A percentile compares a stretch with the other conserved stretches of the same genome.
Evolutionary conservation across 192 early-diverging fungal genomes (phyloP).

Genomic region (Jimgerdemannia lactiflua): DNA sequence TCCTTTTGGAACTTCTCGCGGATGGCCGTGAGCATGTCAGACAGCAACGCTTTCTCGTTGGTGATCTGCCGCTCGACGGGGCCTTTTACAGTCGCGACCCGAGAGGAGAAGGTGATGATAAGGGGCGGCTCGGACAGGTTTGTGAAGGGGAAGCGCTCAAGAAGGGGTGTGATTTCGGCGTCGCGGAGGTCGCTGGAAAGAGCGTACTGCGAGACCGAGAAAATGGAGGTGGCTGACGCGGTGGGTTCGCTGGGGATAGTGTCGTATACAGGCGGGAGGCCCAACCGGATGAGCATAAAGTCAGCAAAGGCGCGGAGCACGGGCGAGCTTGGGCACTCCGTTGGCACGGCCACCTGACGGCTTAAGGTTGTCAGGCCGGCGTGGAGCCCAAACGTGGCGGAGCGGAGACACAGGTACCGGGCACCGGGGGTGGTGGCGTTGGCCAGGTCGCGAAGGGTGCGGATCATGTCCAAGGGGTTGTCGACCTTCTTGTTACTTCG

Average conservation of each 20-base stretch:
- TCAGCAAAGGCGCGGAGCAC: conserved; percentile 4
- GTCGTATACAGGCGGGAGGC: conserved; percentile 1
- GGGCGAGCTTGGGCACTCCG: not conserved
- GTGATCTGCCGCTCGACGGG: conserved; percentile 2
- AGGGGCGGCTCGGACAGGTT: conserved; percentile 2
- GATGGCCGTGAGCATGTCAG: not conserved
- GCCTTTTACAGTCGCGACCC: not conserved
- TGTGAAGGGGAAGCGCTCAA: not conserved
- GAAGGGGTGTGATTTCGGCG: not conserved
- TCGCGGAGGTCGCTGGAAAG: conserved; percentile 1
- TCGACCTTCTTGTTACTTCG: not conserved
- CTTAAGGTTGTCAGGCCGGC: conserved; percentile 10
- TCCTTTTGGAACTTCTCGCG: not conserved
- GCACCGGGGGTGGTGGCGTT: not conserved
- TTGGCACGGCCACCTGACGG: not conserved
- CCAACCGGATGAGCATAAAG: not conserved
- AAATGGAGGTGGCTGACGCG: too few relatives aligned
- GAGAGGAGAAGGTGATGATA: conserved; percentile 6
- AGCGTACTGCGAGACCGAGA: too few relatives aligned
- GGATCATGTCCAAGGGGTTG: not conserved
- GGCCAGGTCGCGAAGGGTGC: conserved; percentile 5
- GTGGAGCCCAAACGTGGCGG: conserved; percentile 12
- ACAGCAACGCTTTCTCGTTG: conserved; percentile 2
- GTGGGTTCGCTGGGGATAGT: too few relatives aligned
- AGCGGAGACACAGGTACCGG: conserved; percentile 9